These are phyloP conservation scores for Pseudogymnoascus pannorum DNA, from an alignment of 2,329 filamentous ascomycete genomes.

Conservation along the genomic window DNA sequence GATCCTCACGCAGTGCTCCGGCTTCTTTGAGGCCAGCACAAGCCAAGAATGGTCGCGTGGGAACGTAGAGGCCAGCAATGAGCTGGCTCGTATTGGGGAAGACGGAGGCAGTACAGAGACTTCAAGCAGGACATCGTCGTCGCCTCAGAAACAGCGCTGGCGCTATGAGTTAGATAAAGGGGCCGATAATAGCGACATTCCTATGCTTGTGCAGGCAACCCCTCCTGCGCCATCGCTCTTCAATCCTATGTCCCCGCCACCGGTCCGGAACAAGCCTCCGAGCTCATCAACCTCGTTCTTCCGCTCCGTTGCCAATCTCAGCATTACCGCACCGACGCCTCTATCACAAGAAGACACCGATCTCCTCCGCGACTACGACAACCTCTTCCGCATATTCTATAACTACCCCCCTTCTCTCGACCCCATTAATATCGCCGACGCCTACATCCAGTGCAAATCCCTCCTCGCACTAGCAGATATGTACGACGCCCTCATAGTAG, in stretches of 20 bases:
- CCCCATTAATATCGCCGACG: slow-evolving; percentile 79
- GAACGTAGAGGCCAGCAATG: slow-evolving; percentile 15
- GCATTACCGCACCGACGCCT: slow-evolving; percentile 33
- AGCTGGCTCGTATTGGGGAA: slow-evolving; percentile 48
- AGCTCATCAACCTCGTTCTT: slow-evolving; percentile 67
- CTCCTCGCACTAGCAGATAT: slow-evolving; percentile 84
- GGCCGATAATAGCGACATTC: slow-evolving; percentile 64
- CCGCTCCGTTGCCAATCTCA: slow-evolving; percentile 77
- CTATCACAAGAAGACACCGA: slow-evolving; percentile 60
- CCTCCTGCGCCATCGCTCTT: slow-evolving; percentile 46
- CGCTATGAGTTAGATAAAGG: slow-evolving; percentile 81
- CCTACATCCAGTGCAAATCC: slow-evolving; percentile 90
- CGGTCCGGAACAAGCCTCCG: slow-evolving; percentile 52
- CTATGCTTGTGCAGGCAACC: slow-evolving; percentile 75
- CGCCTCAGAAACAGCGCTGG: slow-evolving; percentile 55
- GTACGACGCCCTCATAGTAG: slow-evolving; percentile 83
- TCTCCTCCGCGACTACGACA: slow-evolving; percentile 85
- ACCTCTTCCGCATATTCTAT: slow-evolving; percentile 92
- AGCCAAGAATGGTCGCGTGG: slow-evolving; percentile 65
- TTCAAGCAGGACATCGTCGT: slow-evolving; percentile 22
- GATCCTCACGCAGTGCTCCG: slow-evolving; percentile 82
- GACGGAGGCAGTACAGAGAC: slow-evolving; percentile 32
- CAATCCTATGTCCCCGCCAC: slow-evolving; percentile 39
- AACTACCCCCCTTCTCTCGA: slow-evolving; percentile 81
- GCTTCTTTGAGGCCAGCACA: slow-evolving; percentile 85